Evolutionary conservation across 1,284 basidiomycete species (phyloP).

Genomic region (Cerioporus squamosus): DNA sequence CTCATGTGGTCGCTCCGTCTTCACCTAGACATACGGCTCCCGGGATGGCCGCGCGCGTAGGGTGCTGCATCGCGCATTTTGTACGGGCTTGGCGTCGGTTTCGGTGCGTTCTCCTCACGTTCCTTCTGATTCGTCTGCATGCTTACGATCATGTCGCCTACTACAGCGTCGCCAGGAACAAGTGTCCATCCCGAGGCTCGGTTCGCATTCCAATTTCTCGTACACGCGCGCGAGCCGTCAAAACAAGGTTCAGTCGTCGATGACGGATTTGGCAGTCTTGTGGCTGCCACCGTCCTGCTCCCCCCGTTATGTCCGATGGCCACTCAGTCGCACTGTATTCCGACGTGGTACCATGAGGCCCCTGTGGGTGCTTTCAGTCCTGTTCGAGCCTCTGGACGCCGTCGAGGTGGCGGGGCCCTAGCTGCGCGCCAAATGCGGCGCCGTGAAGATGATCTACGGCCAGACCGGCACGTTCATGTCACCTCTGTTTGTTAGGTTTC

Average conservation of each 20-base stretch:
- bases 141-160: background rate
- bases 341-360: background rate
- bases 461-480: too few relatives aligned
- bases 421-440: background rate
- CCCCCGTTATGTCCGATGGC: background rate
- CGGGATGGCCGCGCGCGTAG: background rate
- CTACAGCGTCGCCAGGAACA: background rate
- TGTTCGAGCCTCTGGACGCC: background rate
- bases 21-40: background rate
- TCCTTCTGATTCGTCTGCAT: background rate
- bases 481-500: background rate
- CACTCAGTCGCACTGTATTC: background rate
- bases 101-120: background rate
- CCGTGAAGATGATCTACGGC: background rate
- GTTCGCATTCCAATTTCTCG: background rate
- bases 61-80: background rate
- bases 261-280: conserved; percentile 4
- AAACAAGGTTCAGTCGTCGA: background rate
- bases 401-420: background rate
- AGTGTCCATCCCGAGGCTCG: too few relatives aligned
- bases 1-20: background rate
- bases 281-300: background rate
- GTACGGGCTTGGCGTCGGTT: background rate
- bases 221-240: background rate
- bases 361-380: background rate